Evolutionary conservation across 2,329 filamentous ascomycete genomes (phyloP).

Genomic region (Basipetospora sp.): DNA sequence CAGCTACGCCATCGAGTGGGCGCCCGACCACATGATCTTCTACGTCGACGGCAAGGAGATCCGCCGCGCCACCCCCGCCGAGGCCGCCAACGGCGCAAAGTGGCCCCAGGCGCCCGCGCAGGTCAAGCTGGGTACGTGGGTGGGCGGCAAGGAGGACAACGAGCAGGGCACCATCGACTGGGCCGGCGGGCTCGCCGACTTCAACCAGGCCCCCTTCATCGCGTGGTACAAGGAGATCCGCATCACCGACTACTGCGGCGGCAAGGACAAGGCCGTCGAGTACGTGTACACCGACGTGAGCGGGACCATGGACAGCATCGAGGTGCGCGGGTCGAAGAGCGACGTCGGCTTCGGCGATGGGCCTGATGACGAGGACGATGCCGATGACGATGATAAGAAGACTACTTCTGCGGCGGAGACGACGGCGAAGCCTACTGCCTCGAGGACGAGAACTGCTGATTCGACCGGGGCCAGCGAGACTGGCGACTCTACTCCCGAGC

Average conservation of each 20-base stretch:
- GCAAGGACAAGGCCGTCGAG: constrained; percentile 25
- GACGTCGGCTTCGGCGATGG: neutral
- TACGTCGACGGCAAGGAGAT: constrained; percentile 36
- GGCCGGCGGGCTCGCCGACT: constrained; percentile 52
- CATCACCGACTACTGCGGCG: constrained; percentile 40
- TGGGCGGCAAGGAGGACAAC: constrained; percentile 31
- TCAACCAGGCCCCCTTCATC: constrained; percentile 35
- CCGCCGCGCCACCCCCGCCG: constrained; percentile 32
- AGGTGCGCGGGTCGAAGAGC: constrained; percentile 26
- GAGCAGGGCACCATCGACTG: constrained; percentile 47
- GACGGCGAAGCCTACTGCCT: neutral
- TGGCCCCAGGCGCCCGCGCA: constrained; percentile 60
- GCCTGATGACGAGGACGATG: constrained; percentile 10
- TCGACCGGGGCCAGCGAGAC: neutral
- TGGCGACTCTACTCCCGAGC: neutral
- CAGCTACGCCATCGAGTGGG: constrained; percentile 58
- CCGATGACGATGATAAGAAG: neutral
- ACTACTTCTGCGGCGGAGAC: neutral
- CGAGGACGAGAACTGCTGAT: neutral
- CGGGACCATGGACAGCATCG: constrained; percentile 37
- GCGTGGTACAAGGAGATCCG: constrained; percentile 43
- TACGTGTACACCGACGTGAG: constrained; percentile 37
- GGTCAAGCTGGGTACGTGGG: constrained; percentile 46
- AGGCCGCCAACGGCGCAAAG: constrained; percentile 24
- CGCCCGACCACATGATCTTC: constrained; percentile 40